Base-by-base conservation (phyloP, 148 eudicot species). In the Heliosperma pusillum region DNA sequence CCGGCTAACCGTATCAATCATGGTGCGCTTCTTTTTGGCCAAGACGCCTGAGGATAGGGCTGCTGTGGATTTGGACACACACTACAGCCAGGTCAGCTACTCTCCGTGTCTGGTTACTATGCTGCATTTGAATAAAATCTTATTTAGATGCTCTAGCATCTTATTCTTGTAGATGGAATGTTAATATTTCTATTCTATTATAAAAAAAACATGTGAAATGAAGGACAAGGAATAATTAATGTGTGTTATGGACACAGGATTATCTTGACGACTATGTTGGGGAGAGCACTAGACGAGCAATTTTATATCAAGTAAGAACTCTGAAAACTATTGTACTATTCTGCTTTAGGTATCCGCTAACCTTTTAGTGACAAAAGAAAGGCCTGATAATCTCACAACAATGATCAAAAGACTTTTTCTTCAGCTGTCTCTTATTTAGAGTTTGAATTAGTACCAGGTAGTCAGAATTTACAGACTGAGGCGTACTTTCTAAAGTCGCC, bases 11-110 rank as follows among this genome's bases (percentile, higher is more conserved):
- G 45, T 92, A 70, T 90, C 97, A 20, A 81, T 96, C 71, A 92
- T 89, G 27, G 72, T 89, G 33, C 99, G 99, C 50, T 92, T 96
- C 83, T 29, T 88, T 77, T 80, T 77, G 89, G 99, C 99, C 56
- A 92, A 89, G 84, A 96, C 97, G 64, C 97, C 97, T 19, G 91
- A 89, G 79, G 89, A 92, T 78, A 90, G 99, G 80, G 99, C 99
- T 75, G 94, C 97, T 76, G 99, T 96, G 72, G 99, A 96, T 83
- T 87, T 96, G 85, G 99, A 96, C 78, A 92, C 97, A 19, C 99
- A 96, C 83, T 96, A 88, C 76, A 88, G 91, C 75, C 84, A 90
- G 93, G 99, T 95, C 20, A 27, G 76, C 62, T 30, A 50, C 57
- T 72, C 63, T 64, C 27, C 26, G 19, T 68, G 17, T 47, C 55